Evolutionary conservation across 768 basidiomycete genomes (phyloP).

Genomic region (Myochromella boudieri): DNA sequence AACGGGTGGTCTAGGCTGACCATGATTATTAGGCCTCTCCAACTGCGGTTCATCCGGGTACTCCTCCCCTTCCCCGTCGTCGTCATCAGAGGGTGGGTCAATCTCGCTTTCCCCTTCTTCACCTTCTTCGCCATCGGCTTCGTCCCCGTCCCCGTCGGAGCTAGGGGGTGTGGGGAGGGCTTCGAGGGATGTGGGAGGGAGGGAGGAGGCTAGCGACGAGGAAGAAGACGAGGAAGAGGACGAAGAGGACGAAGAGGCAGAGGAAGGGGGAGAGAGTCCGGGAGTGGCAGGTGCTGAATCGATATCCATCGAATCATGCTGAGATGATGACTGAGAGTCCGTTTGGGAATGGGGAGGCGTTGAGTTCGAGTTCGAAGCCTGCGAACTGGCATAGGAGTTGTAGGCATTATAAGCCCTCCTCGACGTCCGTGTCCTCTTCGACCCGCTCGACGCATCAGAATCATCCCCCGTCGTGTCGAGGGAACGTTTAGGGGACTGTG

Average conservation of each 20-base stretch:
- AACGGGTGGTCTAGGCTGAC: too few relatives aligned
- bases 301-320: too few relatives aligned
- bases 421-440: constrained; percentile 17
- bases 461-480: constrained; percentile 31
- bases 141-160: too few relatives aligned
- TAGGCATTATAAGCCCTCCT: constrained; percentile 5
- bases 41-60: neutral
- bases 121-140: too few relatives aligned
- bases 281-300: constrained; percentile 1
- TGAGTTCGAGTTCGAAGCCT: too few relatives aligned
- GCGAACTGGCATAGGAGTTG: neutral
- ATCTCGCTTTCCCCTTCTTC: too few relatives aligned
- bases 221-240: constrained; percentile 19
- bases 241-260: constrained; percentile 15
- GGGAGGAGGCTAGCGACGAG: too few relatives aligned
- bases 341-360: too few relatives aligned
- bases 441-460: constrained; percentile 17
- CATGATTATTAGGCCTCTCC: neutral
- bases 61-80: neutral
- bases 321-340: too few relatives aligned
- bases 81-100: neutral
- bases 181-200: too few relatives aligned
- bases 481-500: constrained; percentile 38
- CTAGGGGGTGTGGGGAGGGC: too few relatives aligned
- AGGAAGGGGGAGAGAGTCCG: constrained; percentile 11